Percentiles rank a stretch among this genome's conserved stretches.
Evolutionary conservation across 805 yeast species (phyloP).

Genomic region (Candida argentea): DNA sequence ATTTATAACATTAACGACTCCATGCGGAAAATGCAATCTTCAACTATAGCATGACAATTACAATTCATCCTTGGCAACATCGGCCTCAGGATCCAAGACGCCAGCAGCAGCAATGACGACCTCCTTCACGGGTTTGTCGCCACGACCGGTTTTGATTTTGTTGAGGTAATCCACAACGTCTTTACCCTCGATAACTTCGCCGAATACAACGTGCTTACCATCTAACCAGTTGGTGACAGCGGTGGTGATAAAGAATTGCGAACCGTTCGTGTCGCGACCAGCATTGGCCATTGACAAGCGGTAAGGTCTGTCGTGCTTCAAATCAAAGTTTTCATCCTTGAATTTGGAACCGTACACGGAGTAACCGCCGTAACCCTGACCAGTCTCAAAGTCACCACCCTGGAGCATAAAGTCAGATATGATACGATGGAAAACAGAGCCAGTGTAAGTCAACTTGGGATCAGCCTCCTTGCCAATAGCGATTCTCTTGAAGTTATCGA

Average conservation of each 20-base stretch:
- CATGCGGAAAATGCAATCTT: too few species aligned
- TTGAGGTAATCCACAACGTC: slow-evolving; percentile 75
- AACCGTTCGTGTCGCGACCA: slow-evolving; percentile 74
- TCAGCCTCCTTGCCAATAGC: slow-evolving; percentile 45
- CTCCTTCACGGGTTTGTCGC: slow-evolving; percentile 63
- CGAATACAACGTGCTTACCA: slow-evolving; percentile 93
- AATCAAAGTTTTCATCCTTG: slow-evolving; percentile 65
- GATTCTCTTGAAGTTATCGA: slow-evolving; percentile 76
- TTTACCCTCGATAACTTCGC: slow-evolving; percentile 83
- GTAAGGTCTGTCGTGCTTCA: slow-evolving; percentile 64
- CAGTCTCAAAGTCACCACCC: slow-evolving; percentile 77
- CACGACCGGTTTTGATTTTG: slow-evolving; percentile 52
- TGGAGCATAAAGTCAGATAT: slow-evolving; percentile 70
- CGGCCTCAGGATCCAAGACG: slow-evolving; percentile 36
- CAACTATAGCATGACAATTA: slow-evolving; percentile 5
- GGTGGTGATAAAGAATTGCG: slow-evolving; percentile 93
- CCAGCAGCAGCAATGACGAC: slow-evolving; percentile 66
- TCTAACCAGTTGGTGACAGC: slow-evolving; percentile 88
- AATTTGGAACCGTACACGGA: slow-evolving; percentile 70
- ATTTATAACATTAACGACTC: too few species aligned
- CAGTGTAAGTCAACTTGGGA: slow-evolving; percentile 52
- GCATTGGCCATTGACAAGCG: slow-evolving; percentile 73
- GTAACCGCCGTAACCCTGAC: slow-evolving; percentile 70
- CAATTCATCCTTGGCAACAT: slow-evolving; percentile 19
- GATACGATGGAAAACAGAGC: slow-evolving; percentile 63